Evolutionary conservation across 805 yeast genomes (phyloP), one percentile per base, ranked within the genome.

Genomic region (Starmerella etchellsii): DNA sequence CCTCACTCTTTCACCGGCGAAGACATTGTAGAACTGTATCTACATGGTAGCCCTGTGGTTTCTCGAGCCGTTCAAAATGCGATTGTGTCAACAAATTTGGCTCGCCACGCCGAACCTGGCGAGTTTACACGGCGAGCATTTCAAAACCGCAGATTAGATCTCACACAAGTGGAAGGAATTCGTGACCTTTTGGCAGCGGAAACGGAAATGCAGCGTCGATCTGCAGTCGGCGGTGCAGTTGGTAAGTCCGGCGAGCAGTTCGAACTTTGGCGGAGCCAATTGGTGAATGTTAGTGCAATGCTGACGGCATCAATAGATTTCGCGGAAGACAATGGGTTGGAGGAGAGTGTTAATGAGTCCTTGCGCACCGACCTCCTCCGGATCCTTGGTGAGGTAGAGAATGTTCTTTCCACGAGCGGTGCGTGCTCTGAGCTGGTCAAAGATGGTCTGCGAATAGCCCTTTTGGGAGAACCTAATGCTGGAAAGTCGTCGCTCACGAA

Each of bases 391-490:
- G 38, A 34, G 62, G 73, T 40, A 71, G 83, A 0, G n/a, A 7
- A 14, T 11, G 41, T 41, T 10, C 37, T 48, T 15, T 8, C 15
- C 9, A 23, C 31, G 16, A 31, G 39, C 27, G 27, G 23, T n/a
- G 19, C 13, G 24, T 45, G 51, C 35, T 34, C 48, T 2, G 81
- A 76, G 49, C 63, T 87, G 1, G 58, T 88, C 14, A 59, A 78
- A 31, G 66, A 70, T 20, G 98, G 98, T 1, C 74, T 88, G 23
- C 73, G 73, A 42, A 53, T 87, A 21, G 74, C 78, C 0, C 62
- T 91, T 9, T 49, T 87, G 13, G 98, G 98, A 0, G 91, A 94
- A 6, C 95, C 98, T 1, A 91, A 91, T 59, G 95, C 95, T 1
- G 98, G 98, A 0, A 91, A 91, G 56, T 85, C 95, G 3, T 82